Evolutionary conservation across 2,329 filamentous ascomycete genomes (phyloP).

Genomic region (Paracoccidioides brasiliensis): DNA sequence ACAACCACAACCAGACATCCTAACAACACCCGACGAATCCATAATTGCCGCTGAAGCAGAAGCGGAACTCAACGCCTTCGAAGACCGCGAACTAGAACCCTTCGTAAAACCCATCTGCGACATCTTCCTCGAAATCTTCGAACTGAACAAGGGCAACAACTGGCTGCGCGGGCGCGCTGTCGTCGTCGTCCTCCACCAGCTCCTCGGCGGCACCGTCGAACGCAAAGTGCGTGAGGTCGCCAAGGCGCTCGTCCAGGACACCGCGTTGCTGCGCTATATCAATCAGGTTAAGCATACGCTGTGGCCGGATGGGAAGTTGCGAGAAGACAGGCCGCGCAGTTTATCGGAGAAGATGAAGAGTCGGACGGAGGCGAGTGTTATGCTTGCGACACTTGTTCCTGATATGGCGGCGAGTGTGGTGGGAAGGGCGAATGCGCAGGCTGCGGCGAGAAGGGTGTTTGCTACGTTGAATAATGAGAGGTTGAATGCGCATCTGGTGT

Average conservation of each 20-base stretch:
- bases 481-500: conserved; percentile 63
- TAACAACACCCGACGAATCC: conserved; percentile 34
- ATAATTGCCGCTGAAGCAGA: conserved; percentile 62
- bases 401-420: conserved; percentile 90
- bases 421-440: conserved; percentile 79
- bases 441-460: conserved; percentile 76
- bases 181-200: conserved; percentile 88
- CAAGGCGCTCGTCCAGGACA: conserved; percentile 59
- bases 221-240: conserved; percentile 83
- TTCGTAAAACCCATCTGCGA: conserved; percentile 99
- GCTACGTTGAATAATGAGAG: conserved; percentile 83
- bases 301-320: conserved; percentile 53
- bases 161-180: conserved; percentile 94
- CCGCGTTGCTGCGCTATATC: conserved; percentile 58
- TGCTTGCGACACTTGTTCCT: conserved; percentile 79
- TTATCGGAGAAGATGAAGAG: conserved; percentile 63
- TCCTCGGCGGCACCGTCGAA: conserved; percentile 91
- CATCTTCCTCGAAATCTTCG: conserved; percentile 90
- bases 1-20: conserved; percentile 21
- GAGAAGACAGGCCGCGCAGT: conserved; percentile 45
- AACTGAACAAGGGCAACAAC: conserved; percentile 87
- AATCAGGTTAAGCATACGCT: conserved; percentile 58
- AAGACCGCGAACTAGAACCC: conserved; percentile 76
- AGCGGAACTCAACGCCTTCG: conserved; percentile 85
- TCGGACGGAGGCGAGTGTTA: conserved; percentile 72